phyloP scores from a whole-genome alignment of 2,329 filamentous ascomycete species.

The Aquanectria penicillioides region DNA sequence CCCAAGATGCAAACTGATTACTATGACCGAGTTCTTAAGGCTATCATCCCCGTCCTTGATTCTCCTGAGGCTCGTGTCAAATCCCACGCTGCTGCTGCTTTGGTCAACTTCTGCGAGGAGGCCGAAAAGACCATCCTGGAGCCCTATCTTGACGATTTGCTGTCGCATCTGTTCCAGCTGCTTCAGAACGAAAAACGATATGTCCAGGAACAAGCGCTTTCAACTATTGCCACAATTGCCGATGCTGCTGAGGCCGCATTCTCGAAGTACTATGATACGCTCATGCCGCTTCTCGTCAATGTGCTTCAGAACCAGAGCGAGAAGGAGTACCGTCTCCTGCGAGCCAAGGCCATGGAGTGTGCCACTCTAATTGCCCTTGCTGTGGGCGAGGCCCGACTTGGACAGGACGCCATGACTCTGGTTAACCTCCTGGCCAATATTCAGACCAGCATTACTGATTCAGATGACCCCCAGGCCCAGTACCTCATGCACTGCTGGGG shows the following conservation, averaged over 20 bases:
- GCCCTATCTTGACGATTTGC: conserved; percentile 89
- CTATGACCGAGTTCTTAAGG: conserved; percentile 85
- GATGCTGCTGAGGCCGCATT: conserved; percentile 97
- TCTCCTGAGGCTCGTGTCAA: conserved; percentile 94
- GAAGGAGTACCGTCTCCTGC: conserved; percentile 89
- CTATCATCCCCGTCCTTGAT: conserved; percentile 91
- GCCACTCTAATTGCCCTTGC: conserved; percentile 95
- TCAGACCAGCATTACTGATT: conserved; percentile 85
- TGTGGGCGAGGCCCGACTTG: conserved; percentile 92
- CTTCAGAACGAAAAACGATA: conserved; percentile 93
- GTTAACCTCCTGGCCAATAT: conserved; percentile 90
- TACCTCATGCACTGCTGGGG: conserved; percentile 99
- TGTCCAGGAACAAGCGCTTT: conserved; percentile 96
- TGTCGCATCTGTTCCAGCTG: conserved; percentile 86
- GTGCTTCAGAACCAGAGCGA: conserved; percentile 90
- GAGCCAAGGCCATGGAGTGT: conserved; percentile 99
- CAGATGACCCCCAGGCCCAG: conserved; percentile 94
- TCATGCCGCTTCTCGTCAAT: conserved; percentile 94
- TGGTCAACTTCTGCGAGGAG: conserved; percentile 99
- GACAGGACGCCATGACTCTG: conserved; percentile 84
- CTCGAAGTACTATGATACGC: conserved; percentile 90
- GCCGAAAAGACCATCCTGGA: conserved; percentile 92
- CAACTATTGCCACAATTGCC: conserved; percentile 98
- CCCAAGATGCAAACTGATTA: conserved; percentile 98
- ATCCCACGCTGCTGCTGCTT: conserved; percentile 94